Conservation (phyloP, 208 protist genomes). For the Crithidia acanthocephali region DNA sequence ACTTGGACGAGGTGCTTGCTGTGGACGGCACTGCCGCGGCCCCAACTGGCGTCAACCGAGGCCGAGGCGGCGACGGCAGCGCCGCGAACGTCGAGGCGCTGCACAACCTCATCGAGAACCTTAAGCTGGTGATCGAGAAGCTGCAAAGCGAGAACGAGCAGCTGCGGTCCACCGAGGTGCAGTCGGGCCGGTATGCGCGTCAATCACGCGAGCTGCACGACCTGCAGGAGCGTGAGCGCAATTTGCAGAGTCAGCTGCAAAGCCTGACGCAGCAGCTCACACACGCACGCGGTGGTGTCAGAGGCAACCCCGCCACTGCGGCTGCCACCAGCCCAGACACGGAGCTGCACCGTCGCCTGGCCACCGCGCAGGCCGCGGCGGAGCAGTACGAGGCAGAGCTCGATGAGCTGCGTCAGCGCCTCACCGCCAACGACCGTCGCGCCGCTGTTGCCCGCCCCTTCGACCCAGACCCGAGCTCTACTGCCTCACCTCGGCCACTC, state of each 20-base stretch:
- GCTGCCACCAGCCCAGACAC: background rate
- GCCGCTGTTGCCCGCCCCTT: slow-evolving; percentile 46
- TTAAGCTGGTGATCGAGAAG: slow-evolving; percentile 76
- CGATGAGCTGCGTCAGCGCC: slow-evolving; percentile 45
- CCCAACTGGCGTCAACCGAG: background rate
- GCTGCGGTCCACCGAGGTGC: slow-evolving; percentile 36
- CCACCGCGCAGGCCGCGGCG: slow-evolving; percentile 53
- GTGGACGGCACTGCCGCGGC: slow-evolving; percentile 39
- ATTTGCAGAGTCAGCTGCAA: slow-evolving; percentile 41
- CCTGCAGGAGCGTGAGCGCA: slow-evolving; percentile 47
- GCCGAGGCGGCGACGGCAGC: slow-evolving; percentile 10
- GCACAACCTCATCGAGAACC: slow-evolving; percentile 69
- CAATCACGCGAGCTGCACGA: slow-evolving; percentile 66
- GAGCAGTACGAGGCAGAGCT: slow-evolving; percentile 68
- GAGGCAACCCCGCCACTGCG: background rate
- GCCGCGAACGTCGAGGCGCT: slow-evolving; percentile 35
- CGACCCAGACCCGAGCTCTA: slow-evolving; percentile 29
- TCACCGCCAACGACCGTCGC: slow-evolving; percentile 45
- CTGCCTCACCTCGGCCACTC: background rate
- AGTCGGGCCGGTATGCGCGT: slow-evolving; percentile 45
- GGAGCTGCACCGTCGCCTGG: slow-evolving; percentile 56
- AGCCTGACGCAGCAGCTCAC: slow-evolving; percentile 27
- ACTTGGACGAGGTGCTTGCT: slow-evolving; percentile 61
- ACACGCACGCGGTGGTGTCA: slow-evolving; percentile 21
- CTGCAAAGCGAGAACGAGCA: slow-evolving; percentile 76